phyloP scores from a whole-genome alignment of 108 stramenopile species.

The Skeletonema potamos region DNA sequence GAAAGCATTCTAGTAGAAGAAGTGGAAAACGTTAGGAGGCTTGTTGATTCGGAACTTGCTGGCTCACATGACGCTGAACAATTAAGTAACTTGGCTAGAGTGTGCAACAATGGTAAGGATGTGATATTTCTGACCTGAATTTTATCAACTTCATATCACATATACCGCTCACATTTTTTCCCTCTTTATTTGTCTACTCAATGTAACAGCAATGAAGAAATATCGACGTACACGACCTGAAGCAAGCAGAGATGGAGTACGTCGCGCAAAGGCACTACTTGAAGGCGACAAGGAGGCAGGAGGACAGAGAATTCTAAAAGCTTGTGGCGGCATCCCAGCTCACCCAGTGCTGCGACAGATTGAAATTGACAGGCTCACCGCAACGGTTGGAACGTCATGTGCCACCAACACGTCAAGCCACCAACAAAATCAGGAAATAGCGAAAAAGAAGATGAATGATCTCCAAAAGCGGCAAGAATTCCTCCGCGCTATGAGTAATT shows the following conservation, averaged over 20 bases:
- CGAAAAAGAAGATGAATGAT: slow-evolving; percentile 43
- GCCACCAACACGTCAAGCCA: background rate
- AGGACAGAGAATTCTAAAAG: slow-evolving; percentile 58
- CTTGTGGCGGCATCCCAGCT: slow-evolving; percentile 56
- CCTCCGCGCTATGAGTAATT: slow-evolving; percentile 80
- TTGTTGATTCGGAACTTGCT: slow-evolving; percentile 79
- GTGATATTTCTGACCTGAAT: background rate
- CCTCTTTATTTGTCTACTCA: background rate
- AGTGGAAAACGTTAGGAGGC: slow-evolving; percentile 87
- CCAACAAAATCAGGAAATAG: slow-evolving; percentile 25
- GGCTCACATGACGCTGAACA: slow-evolving; percentile 72
- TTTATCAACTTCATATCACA: background rate
- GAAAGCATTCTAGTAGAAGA: slow-evolving; percentile 90
- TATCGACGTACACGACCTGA: slow-evolving; percentile 92
- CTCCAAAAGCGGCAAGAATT: slow-evolving; percentile 79
- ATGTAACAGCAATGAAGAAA: slow-evolving; percentile 86
- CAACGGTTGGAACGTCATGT: background rate
- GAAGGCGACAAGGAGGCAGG: slow-evolving; percentile 70
- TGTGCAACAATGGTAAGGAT: slow-evolving; percentile 65
- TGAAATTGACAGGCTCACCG: slow-evolving; percentile 54
- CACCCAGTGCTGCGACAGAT: slow-evolving; percentile 77
- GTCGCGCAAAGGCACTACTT: slow-evolving; percentile 82
- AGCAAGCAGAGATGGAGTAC: slow-evolving; percentile 81
- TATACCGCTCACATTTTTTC: background rate
- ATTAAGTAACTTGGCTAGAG: slow-evolving; percentile 59